Percentiles rank a stretch among this genome's conserved stretches.
Conservation (phyloP, 495 filamentous ascomycete genomes). For the Xylaria intraflava region DNA sequence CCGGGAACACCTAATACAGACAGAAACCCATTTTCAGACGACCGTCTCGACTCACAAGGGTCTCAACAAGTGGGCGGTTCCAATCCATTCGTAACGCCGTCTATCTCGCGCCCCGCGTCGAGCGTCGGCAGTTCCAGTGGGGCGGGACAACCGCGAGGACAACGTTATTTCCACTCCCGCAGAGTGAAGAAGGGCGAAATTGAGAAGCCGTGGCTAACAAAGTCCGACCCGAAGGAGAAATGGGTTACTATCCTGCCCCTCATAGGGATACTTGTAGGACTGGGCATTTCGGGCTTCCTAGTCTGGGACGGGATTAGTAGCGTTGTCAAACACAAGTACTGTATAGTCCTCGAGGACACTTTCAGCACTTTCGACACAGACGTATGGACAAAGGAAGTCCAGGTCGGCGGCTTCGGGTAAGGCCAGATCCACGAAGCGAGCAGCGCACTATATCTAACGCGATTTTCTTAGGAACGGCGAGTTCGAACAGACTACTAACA, state of each 20-base stretch:
- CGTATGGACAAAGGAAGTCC: constrained; percentile 71
- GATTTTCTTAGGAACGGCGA: constrained; percentile 58
- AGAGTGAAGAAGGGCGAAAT: constrained; percentile 62
- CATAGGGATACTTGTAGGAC: constrained; percentile 57
- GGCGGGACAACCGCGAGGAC: constrained; percentile 25
- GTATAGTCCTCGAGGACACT: constrained; percentile 61
- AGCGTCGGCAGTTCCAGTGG: constrained; percentile 45
- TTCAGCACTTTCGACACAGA: constrained; percentile 53
- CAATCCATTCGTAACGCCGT: constrained; percentile 56
- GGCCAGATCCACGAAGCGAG: constrained; percentile 10
- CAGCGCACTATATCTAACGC: constrained; percentile 3
- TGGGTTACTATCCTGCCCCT: constrained; percentile 77
- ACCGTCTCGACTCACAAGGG: constrained; percentile 27
- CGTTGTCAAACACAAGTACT: constrained; percentile 70
- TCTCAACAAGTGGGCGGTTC: constrained; percentile 21
- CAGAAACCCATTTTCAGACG: constrained; percentile 31
- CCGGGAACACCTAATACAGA: constrained; percentile 35
- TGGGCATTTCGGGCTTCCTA: constrained; percentile 59
- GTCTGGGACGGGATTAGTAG: constrained; percentile 63
- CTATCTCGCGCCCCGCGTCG: constrained; percentile 47
- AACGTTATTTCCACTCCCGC: constrained; percentile 69
- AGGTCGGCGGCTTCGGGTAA: constrained; percentile 80
- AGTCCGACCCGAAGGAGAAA: constrained; percentile 70
- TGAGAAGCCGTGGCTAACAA: constrained; percentile 62
- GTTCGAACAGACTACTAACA: constrained; percentile 67